Evolutionary conservation across 1,139 yeast genomes (phyloP), one percentile per base, ranked within the genome.

Genomic region (Saccharomyces pastorianus): DNA sequence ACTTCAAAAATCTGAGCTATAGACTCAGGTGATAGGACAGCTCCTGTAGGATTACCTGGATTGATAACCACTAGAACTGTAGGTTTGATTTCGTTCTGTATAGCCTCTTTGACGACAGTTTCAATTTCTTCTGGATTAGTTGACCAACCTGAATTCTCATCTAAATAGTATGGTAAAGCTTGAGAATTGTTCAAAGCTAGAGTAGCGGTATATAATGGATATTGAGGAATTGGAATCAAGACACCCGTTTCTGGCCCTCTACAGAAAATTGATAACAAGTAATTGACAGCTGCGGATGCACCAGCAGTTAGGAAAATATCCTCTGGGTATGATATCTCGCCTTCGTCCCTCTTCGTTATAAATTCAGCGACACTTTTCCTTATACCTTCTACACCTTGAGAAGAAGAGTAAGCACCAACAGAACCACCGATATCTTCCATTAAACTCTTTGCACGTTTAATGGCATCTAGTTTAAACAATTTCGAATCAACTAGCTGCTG

Each of bases 21-120:
- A 61, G 85, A 84, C 8, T 79, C 79, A 53, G 76, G 77, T 4
- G 80, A 70, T 56, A 93, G 77, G 52, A 90, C 82, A 4, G 96
- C 81, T 42, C 99, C 99, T 0, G 99, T 93, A 57, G 99, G 99
- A 72, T 93, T 95, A 55, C 99, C 98, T 4, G 99, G 99, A 73
- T 93, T 95, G 66, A 93, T 93, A 27, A 93, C 89, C 5, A 93
- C 98, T 59, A 93, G 75, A 54, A 95, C 86, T 65, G 88, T 83
- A 59, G 95, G 83, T 29, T 76, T 77, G 27, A 88, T 71, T 6
- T 87, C 88, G 49, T 81, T 74, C 4, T 70, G 70, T 6, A 74
- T 66, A 49, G 88, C 77, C 31, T 80, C 77, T 26, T 69, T 64
- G 52, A 88, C 80, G 53, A 84, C 76, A 1, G 71, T 60, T 59